These are phyloP conservation scores for Populus davidiana DNA, from an alignment of 345 rosid genomes.

Conservation along the genomic window DNA sequence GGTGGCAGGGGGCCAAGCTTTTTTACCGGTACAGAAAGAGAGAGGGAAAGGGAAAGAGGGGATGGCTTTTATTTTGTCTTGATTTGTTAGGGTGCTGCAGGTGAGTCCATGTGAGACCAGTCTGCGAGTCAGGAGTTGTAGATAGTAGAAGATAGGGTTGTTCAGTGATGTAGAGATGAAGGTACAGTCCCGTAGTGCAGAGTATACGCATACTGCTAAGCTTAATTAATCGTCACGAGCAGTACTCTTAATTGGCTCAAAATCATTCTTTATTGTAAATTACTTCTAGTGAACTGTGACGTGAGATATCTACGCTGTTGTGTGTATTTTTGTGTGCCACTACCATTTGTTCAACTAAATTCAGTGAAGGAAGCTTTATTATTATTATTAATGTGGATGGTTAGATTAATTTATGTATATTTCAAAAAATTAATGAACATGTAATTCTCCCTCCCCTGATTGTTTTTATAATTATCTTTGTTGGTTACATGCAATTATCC, in stretches of 20 bases:
- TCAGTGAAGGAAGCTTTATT: too few species aligned
- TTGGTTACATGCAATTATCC: too few species aligned
- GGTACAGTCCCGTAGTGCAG: background rate
- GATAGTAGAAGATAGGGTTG: constrained; percentile 14
- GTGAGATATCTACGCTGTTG: background rate
- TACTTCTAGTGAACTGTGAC: too few species aligned
- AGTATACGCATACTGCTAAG: background rate
- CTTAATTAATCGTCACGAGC: background rate
- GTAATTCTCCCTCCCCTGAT: too few species aligned
- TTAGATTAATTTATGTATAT: too few species aligned
- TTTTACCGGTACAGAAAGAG: background rate
- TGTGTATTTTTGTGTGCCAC: background rate
- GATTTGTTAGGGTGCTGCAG: constrained; percentile 22
- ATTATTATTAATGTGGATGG: too few species aligned
- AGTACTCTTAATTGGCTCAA: background rate
- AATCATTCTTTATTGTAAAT: too few species aligned
- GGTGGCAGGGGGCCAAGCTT: constrained; percentile 20
- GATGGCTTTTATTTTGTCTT: constrained; percentile 19
- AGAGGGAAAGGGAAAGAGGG: background rate
- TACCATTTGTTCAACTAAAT: too few species aligned
- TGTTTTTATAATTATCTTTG: too few species aligned
- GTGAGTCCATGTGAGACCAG: constrained; percentile 48
- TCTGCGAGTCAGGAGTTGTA: constrained; percentile 25
- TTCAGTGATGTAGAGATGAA: background rate
- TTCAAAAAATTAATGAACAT: too few species aligned